These are phyloP conservation scores for Jamesozyma lodderae DNA, from an alignment of 805 yeast species.

Conservation along the genomic window DNA sequence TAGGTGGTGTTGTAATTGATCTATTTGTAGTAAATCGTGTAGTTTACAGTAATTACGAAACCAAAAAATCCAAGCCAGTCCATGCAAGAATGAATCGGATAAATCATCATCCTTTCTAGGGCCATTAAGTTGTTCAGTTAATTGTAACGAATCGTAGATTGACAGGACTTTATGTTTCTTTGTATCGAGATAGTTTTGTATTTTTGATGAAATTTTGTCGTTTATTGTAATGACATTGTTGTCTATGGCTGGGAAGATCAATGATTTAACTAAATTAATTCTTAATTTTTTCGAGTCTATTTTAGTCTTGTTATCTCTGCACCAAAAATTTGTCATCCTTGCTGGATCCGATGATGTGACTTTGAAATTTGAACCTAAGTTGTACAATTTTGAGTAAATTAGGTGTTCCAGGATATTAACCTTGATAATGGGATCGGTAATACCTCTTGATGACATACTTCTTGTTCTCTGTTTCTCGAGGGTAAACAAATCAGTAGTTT, in stretches of 20 bases:
- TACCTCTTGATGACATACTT: conserved; percentile 36
- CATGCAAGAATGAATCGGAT: conserved; percentile 58
- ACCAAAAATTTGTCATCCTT: conserved; percentile 24
- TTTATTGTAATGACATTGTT: not conserved
- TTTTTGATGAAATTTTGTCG: not conserved
- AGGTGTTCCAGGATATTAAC: conserved; percentile 44
- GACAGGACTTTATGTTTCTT: not conserved
- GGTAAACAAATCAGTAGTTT: conserved; percentile 35
- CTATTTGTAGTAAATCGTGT: not conserved
- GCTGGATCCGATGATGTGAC: conserved; percentile 25
- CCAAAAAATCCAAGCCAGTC: conserved; percentile 42
- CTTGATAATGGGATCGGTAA: conserved; percentile 43
- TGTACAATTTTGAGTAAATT: conserved; percentile 7
- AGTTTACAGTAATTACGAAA: conserved; percentile 10
- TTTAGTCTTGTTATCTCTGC: not conserved
- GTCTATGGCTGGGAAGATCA: not conserved
- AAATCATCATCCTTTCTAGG: conserved; percentile 52
- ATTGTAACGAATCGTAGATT: conserved; percentile 62
- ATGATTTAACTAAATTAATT: conserved; percentile 1
- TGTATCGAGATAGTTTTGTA: too few relatives aligned
- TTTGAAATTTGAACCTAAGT: conserved; percentile 3
- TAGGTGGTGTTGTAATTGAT: too few relatives aligned
- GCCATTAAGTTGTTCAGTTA: conserved; percentile 45
- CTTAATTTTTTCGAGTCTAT: not conserved
- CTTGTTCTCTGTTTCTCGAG: conserved; percentile 52